Base-by-base conservation (phyloP, 768 basidiomycete genomes). In the Sistotremastrum suecicum region DNA sequence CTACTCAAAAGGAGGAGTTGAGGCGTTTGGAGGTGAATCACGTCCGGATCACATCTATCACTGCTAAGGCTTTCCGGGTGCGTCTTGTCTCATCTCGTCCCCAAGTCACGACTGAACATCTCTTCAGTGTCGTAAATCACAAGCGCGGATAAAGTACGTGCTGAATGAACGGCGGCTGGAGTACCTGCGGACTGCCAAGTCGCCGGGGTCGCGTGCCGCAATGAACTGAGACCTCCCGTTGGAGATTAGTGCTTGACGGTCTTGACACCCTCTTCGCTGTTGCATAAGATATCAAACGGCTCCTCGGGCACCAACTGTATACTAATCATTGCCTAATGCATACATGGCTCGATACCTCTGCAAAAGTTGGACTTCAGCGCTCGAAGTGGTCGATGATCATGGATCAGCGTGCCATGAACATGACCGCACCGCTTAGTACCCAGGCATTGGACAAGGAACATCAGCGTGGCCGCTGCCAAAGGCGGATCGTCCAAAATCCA, bases 71-170 rank as follows among this genome's bases (percentile, higher is more conserved):
- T 35, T 42, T 34, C 44, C 49, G 55, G 48, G 52, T 53, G 34
- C 49, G 52, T 39, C 11, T 9, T 10, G 10, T n/a, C 31, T 20
- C 7, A 37, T 44, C 28, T 44, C 5, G n/a, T n/a, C 34, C 35
- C 54, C 57, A 39, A 29, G 56, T 50, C 4, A 31, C 39, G 9
- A 4, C n/a, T 10, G 1, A 12, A 46, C n/a, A 10, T 7, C n/a
- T 9, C 12, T 42, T 7, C 51, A 95, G 90, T 82, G 80, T 62
- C 83, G 85, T 20, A 94, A 91, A 68, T 82, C 87, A 12, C 94
- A 95, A 90, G 89, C 87, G n/a, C 79, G 88, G 12, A 89, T 98
- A 61, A 98, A 98, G 61, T 78, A 75, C 48, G 79, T 97, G 20
- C 68, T 97, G 42, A 89, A 89, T 57, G 92, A 98, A 58, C 80